These are phyloP conservation scores for Solanum hybrid DNA, from an alignment of 305 asterid species.

Conservation along the genomic window DNA sequence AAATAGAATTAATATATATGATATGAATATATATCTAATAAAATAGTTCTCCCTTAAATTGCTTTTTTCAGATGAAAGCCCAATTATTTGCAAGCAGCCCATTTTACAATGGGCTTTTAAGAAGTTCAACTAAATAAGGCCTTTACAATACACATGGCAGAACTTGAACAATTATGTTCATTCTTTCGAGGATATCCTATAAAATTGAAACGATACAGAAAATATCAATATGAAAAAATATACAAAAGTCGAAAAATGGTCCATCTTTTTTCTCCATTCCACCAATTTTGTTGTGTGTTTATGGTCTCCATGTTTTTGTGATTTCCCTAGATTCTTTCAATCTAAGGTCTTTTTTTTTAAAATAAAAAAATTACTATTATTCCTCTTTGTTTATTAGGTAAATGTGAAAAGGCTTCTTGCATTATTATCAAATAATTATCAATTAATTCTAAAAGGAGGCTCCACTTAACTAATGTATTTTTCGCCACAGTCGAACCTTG, in stretches of 20 bases:
- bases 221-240: slow-evolving; percentile 37
- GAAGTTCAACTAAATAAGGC: background rate
- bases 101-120: background rate
- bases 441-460: background rate
- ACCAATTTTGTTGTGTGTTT: background rate
- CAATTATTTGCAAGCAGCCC: background rate
- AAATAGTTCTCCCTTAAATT: background rate
- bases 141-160: background rate
- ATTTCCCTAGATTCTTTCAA: background rate
- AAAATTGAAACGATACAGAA: slow-evolving; percentile 42
- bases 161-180: background rate
- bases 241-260: slow-evolving; percentile 30
- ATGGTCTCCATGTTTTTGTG: background rate
- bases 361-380: background rate
- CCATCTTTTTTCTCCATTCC: slow-evolving; percentile 4
- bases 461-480: background rate
- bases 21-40: background rate
- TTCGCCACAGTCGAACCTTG: background rate
- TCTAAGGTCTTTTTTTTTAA: background rate
- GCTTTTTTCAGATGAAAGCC: background rate
- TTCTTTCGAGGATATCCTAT: slow-evolving; percentile 18
- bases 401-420: background rate
- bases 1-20: too few species aligned
- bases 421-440: background rate
- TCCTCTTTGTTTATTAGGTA: background rate